A percentile compares a stretch with the other conserved stretches of the same genome.
Conservation (phyloP, 1,139 yeast genomes). For the Nadsonia commutata region DNA sequence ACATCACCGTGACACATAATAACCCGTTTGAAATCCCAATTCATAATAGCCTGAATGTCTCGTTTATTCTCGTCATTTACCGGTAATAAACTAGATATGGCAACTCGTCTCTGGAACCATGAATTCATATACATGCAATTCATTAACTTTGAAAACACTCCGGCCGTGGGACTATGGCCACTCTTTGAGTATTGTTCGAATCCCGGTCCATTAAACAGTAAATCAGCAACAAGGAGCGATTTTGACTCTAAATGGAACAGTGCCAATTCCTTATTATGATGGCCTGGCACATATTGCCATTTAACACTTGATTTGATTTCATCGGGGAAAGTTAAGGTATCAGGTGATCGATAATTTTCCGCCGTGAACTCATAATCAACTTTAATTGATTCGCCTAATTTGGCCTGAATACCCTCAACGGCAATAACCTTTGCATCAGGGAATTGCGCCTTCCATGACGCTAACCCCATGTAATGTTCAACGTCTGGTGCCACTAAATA, state of each 20-base stretch:
- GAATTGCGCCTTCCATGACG: conserved; percentile 32
- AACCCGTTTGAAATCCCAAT: conserved; percentile 36
- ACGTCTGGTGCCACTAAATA: conserved; percentile 22
- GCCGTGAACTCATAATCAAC: conserved; percentile 20
- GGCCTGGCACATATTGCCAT: conserved; percentile 41
- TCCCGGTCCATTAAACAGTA: conserved; percentile 36
- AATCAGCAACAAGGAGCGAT: conserved; percentile 41
- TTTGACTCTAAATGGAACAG: conserved; percentile 32
- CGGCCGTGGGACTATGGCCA: conserved; percentile 28
- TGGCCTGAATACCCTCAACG: conserved; percentile 27
- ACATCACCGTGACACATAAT: conserved; percentile 48
- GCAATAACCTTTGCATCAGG: conserved; percentile 40
- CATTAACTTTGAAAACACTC: conserved; percentile 26
- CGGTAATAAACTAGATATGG: conserved; percentile 25
- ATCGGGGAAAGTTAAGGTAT: conserved; percentile 12
- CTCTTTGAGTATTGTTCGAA: conserved; percentile 30
- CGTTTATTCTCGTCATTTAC: conserved; percentile 13
- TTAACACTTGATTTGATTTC: conserved; percentile 29
- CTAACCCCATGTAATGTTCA: conserved; percentile 23
- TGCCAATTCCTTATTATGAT: conserved; percentile 41
- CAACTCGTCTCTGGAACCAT: conserved; percentile 13
- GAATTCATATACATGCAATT: conserved; percentile 28
- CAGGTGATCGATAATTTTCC: conserved; percentile 18
- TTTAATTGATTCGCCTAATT: conserved; percentile 23
- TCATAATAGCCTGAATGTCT: conserved; percentile 27